Evolutionary conservation across 2,329 filamentous ascomycete genomes (phyloP), one percentile per base, ranked within the genome.

Genomic region (Metarhizium sp.): DNA sequence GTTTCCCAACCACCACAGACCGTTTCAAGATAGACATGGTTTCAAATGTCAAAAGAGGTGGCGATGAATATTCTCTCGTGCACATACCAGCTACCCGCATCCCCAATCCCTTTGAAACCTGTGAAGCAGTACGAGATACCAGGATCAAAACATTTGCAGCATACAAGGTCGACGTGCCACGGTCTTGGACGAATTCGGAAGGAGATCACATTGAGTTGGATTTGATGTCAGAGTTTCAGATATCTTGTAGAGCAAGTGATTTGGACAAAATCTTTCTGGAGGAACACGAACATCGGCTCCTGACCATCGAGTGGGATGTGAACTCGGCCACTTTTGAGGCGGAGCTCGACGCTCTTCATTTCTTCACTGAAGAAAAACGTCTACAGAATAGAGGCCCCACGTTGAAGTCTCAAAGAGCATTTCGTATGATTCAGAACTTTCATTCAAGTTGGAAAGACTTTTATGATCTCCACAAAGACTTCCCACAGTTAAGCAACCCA

Each of bases 181-280:
- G 68, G 2, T 65, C 67, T 0, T 67, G 63, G 61, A 58, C 64
- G 25, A 61, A 59, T 0, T 55, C 62, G 0, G 58, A 65, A 0
- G 67, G 67, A 0, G 51, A 54, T 0, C 58, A 64, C 2, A 13
- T 64, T 2, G 62, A 69, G 10, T 20, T 69, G 65, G 51, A 88
- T 75, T 67, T 87, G 75, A 71, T 87, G 84, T 55, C 80, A 70
- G 75, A 84, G 77, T 71, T 87, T 81, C 74, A 85, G 78, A 66
- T 84, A 78, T 65, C 80, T 77, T 16, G 79, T 75, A 0, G 56
- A 4, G 59, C 67, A 0, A 57, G 61, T 1, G 60, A 66, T 6
- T 52, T 63, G 5, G 6, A 40, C 2, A 57, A 42, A 5, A 52
- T 67, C 1, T 49, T n/a, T 0, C 6, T 68, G 1, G 58, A 60